Base-by-base conservation (phyloP, 768 basidiomycete genomes). In the Lactarius indigo region DNA sequence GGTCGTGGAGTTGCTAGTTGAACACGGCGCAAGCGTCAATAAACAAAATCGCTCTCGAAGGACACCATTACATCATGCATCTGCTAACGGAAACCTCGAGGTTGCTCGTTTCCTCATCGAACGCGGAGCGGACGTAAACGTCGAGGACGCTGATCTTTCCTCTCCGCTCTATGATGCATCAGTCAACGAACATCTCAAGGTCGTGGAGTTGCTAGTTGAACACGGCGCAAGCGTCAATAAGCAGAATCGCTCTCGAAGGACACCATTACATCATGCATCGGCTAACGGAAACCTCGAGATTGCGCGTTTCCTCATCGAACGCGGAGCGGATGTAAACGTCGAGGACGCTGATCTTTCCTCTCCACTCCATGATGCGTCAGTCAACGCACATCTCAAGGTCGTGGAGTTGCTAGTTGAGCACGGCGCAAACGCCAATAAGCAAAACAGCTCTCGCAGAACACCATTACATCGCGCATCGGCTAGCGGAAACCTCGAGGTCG, bases 91-190 rank as follows among this genome's bases (percentile, higher is more conserved):
- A 8, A 17, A 42, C 9, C 28, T 41, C 37, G 17, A 54, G 10
- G 1, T 26, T 9, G n/a, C 23, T 1, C 39, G 26, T 2, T 41
- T 47, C 2, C 42, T 64, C 9, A 18, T 64, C 5, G 17, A 37
- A 1, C 30, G 28, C 6, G 3, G 57, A 12, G 57, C 50, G 12
- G 28, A 30, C 6, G 20, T 54, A 41, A 18, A 59, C 20, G 28
- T 15, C 0, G 15, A 12, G 17, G 10, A 33, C 5, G n/a, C 1
- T 4, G 0, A 20, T 0, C 18, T 47, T 12, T 30, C 0, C 15
- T 57, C 63, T 23, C 56, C 63, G 15, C 42, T 63, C 0, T 56
- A 57, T 28, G 5, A 20, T 6, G 63, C 63, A 13, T 64, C 63
- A 6, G 15, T 31, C 7, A 10, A 57, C 1, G 63, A 50, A 3